phyloP scores from a whole-genome alignment of 805 yeast genomes.

The Metschnikowia lunata region DNA sequence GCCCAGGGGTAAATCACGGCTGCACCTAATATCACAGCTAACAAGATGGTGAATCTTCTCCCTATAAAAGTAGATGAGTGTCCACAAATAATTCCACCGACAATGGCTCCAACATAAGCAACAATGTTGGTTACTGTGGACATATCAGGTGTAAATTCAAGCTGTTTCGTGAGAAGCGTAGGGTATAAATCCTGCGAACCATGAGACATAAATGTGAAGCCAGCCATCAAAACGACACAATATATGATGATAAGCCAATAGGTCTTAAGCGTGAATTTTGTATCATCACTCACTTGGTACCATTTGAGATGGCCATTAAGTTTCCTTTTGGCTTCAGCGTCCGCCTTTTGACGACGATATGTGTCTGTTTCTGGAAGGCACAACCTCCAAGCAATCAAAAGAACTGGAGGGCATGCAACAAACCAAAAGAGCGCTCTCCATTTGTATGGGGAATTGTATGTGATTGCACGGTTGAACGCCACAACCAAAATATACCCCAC shows the following conservation, averaged over 20 bases:
- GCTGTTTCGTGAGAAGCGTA: slow-evolving; percentile 33
- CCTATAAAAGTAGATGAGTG: slow-evolving; percentile 37
- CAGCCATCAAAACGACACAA: slow-evolving; percentile 46
- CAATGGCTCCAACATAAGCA: slow-evolving; percentile 39
- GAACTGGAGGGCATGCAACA: slow-evolving; percentile 61
- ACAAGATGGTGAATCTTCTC: slow-evolving; percentile 31
- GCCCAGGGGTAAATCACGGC: slow-evolving; percentile 38
- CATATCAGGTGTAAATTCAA: slow-evolving; percentile 27
- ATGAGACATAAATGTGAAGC: slow-evolving; percentile 39
- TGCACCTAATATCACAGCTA: slow-evolving; percentile 31
- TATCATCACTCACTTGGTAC: slow-evolving; percentile 9
- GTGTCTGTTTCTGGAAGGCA: slow-evolving; percentile 57
- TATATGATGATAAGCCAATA: slow-evolving; percentile 63
- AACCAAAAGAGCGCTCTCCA: slow-evolving; percentile 72
- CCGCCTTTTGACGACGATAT: slow-evolving; percentile 28
- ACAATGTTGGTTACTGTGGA: slow-evolving; percentile 38
- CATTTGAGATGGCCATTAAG: slow-evolving; percentile 9
- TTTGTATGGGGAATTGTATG: slow-evolving; percentile 40
- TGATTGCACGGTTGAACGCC: slow-evolving; percentile 58
- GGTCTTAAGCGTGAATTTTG: slow-evolving; percentile 29
- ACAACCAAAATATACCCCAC: slow-evolving; percentile 65
- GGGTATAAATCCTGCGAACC: slow-evolving; percentile 45
- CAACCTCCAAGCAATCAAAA: slow-evolving; percentile 55
- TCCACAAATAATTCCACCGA: slow-evolving; percentile 44
- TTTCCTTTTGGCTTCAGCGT: slow-evolving; percentile 8